These are phyloP conservation scores for Kalanchoe fedtschenkoi DNA, from an alignment of 164 flowering plant genomes.

Conservation along the genomic window DNA sequence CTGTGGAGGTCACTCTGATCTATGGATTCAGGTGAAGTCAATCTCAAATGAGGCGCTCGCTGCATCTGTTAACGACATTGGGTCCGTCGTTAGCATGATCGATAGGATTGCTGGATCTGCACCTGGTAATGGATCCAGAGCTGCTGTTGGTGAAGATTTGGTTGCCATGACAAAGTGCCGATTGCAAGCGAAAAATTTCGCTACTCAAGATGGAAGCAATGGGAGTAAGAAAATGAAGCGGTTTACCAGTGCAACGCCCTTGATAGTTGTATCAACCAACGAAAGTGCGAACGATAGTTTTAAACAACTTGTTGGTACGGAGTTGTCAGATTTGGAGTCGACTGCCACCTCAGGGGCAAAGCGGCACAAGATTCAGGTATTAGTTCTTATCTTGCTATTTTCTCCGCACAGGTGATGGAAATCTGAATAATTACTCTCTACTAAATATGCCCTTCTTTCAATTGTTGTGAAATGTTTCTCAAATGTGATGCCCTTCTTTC, in stretches of 20 bases:
- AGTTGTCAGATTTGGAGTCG: conserved; percentile 68
- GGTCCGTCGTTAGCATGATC: conserved; percentile 74
- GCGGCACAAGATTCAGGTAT: conserved; percentile 63
- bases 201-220: conserved; percentile 51
- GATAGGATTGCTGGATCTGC: conserved; percentile 91
- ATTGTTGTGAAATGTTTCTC: not conserved
- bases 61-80: conserved; percentile 71
- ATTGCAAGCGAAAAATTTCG: conserved; percentile 65
- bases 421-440: not conserved
- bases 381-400: not conserved
- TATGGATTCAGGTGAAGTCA: conserved; percentile 53
- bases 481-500: not conserved
- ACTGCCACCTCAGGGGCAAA: conserved; percentile 71
- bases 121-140: conserved; percentile 90
- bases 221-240: conserved; percentile 78
- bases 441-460: not conserved
- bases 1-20: not conserved
- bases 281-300: conserved; percentile 60
- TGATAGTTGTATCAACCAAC: conserved; percentile 48
- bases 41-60: conserved; percentile 50
- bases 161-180: conserved; percentile 90
- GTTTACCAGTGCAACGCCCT: conserved; percentile 69
- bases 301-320: conserved; percentile 41
- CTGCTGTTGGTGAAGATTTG: conserved; percentile 97
- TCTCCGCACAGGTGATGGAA: not conserved